Percentiles rank a stretch among this genome's conserved stretches.
These are phyloP conservation scores for Smallanthus sonchifolius DNA, from an alignment of 129 eudicot genomes.

Conservation along the genomic window DNA sequence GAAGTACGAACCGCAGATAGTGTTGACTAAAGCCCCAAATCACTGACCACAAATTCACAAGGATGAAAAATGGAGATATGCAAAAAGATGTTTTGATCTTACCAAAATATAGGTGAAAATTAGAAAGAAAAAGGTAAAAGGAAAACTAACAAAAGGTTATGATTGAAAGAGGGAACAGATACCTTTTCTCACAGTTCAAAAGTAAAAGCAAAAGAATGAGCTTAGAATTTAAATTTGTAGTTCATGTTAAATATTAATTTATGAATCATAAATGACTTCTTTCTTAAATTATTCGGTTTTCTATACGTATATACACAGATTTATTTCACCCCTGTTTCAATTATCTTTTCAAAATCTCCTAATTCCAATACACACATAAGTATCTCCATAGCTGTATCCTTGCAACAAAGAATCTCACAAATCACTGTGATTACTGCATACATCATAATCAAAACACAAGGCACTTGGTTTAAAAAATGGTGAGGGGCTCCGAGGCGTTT, in stretches of 20 bases:
- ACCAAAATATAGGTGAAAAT: background rate
- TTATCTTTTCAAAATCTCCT: background rate
- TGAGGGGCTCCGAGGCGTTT: no score
- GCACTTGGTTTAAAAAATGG: no score
- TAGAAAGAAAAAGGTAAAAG: background rate
- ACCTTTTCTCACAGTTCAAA: background rate
- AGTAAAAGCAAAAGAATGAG: background rate
- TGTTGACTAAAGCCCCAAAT: background rate
- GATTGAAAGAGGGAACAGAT: background rate
- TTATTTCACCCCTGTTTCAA: background rate
- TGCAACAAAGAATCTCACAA: background rate
- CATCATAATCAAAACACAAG: background rate
- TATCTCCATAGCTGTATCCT: background rate
- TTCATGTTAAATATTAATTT: background rate
- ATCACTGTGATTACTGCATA: background rate
- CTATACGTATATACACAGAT: background rate
- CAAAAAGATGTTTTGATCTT: background rate
- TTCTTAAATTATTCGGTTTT: background rate
- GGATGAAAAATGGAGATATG: background rate
- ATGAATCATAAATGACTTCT: background rate
- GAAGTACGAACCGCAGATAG: background rate
- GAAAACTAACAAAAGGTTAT: background rate
- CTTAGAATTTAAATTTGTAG: background rate
- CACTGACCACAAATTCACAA: constrained; percentile 6
- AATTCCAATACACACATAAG: background rate